These are phyloP conservation scores for Avena sativa DNA, from an alignment of 176 grass and related monocot genomes.

Conservation along the genomic window DNA sequence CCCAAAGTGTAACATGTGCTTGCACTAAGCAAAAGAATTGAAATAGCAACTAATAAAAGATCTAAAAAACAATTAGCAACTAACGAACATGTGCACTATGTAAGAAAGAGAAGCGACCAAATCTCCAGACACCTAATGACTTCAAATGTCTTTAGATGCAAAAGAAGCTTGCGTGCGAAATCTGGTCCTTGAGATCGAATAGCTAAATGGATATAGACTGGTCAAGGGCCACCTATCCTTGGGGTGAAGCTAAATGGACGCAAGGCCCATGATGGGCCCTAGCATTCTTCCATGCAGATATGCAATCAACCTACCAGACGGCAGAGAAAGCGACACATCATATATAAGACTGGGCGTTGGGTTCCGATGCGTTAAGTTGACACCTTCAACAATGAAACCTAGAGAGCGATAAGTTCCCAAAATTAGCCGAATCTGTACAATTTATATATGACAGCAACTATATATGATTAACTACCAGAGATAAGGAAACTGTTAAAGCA, in stretches of 20 bases:
- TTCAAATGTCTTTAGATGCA: background rate
- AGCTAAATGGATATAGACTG: background rate
- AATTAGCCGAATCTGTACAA: background rate
- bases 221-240: background rate
- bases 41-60: too few species aligned
- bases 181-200: background rate
- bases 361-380: background rate
- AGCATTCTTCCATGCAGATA: background rate
- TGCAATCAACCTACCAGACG: background rate
- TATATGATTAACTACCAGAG: background rate
- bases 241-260: background rate
- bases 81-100: background rate
- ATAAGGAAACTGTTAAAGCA: background rate
- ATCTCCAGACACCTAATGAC: too few species aligned
- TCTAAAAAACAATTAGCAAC: background rate
- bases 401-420: background rate
- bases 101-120: background rate
- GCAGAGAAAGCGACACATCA: too few species aligned
- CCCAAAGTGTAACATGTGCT: too few species aligned
- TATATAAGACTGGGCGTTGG: too few species aligned
- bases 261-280: background rate
- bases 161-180: background rate
- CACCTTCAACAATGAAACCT: conserved; percentile 3
- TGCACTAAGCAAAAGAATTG: too few species aligned
- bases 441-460: background rate